Evolutionary conservation across 352 stramenopile species (phyloP).

Genomic region (Pseudoperonospora humuli): DNA sequence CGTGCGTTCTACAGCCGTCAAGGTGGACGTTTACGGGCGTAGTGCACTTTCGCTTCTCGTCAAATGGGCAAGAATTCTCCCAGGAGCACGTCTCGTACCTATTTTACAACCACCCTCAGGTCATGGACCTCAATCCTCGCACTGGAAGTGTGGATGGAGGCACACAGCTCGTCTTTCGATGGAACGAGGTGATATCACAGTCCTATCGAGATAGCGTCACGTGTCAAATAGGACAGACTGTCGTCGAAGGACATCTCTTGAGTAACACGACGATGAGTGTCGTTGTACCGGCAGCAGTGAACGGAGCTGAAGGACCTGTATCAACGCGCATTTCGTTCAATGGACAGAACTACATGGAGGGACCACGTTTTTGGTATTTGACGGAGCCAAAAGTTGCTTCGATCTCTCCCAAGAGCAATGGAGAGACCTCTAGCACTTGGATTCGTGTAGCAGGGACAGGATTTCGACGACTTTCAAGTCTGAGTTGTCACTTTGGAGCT

Average conservation of each 20-base stretch:
- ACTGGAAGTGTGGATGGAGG: slow-evolving; percentile 16
- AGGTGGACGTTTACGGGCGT: slow-evolving; percentile 9
- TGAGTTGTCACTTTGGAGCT: slow-evolving; percentile 41
- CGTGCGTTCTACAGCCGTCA: slow-evolving; percentile 23
- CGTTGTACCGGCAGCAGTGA: slow-evolving; percentile 1
- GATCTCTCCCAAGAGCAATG: slow-evolving; percentile 17
- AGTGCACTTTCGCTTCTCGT: slow-evolving; percentile 23
- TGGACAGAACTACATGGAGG: slow-evolving; percentile 31
- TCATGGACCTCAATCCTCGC: slow-evolving; percentile 12
- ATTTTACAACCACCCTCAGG: slow-evolving; percentile 22
- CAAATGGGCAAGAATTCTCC: slow-evolving; percentile 30
- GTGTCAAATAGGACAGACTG: slow-evolving; percentile 18
- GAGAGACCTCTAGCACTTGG: slow-evolving; percentile 7
- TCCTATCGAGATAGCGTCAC: slow-evolving; percentile 5
- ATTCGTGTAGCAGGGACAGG: slow-evolving; percentile 16
- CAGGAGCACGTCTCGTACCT: slow-evolving; percentile 17
- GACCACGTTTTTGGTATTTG: slow-evolving; percentile 35
- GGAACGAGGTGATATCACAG: slow-evolving; percentile 1
- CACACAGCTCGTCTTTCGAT: slow-evolving; percentile 25
- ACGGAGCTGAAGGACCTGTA: slow-evolving; percentile 1
- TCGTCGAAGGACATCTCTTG: slow-evolving; percentile 5
- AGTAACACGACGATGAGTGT: slow-evolving; percentile 5
- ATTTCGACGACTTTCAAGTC: slow-evolving; percentile 30
- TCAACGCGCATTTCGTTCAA: slow-evolving; percentile 27
- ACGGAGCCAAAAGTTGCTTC: slow-evolving; percentile 15